Conservation (phyloP, 164 flowering plant species). For the Tinospora cordifolia region DNA sequence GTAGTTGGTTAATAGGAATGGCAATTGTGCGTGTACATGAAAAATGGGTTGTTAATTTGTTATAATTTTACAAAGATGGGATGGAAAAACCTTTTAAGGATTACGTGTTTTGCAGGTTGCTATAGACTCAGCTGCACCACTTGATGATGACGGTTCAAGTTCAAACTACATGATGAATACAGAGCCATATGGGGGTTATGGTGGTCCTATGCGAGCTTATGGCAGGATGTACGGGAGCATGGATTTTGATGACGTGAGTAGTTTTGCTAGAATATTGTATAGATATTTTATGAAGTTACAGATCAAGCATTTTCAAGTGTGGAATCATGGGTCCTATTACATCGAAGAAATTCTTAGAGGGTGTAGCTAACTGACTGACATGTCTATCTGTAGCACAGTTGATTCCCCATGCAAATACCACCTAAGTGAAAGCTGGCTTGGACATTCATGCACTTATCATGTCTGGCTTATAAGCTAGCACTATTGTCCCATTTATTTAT, state of each 20-base stretch:
- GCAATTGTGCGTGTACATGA: too few species aligned
- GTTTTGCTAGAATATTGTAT: background rate
- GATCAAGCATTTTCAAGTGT: background rate
- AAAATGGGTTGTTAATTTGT: too few species aligned
- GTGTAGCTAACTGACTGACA: background rate
- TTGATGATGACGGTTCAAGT: conserved; percentile 81
- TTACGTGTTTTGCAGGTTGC: conserved; percentile 55
- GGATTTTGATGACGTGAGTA: conserved; percentile 84
- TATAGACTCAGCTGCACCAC: conserved; percentile 90
- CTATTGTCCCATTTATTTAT: background rate
- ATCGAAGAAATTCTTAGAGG: background rate
- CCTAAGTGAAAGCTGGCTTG: background rate
- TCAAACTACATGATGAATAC: conserved; percentile 35
- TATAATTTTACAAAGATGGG: too few species aligned
- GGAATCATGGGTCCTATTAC: background rate
- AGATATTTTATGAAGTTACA: background rate
- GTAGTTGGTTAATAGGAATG: too few species aligned
- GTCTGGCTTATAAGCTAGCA: background rate
- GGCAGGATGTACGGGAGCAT: conserved; percentile 78
- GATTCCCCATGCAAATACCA: background rate
- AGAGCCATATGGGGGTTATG: conserved; percentile 67
- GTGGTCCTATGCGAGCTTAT: conserved; percentile 75
- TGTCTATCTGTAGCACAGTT: background rate
- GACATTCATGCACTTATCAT: background rate
- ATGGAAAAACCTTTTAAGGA: too few species aligned